Evolutionary conservation across 768 basidiomycete species (phyloP).

Genomic region (Dacryopinax primogenitus): DNA sequence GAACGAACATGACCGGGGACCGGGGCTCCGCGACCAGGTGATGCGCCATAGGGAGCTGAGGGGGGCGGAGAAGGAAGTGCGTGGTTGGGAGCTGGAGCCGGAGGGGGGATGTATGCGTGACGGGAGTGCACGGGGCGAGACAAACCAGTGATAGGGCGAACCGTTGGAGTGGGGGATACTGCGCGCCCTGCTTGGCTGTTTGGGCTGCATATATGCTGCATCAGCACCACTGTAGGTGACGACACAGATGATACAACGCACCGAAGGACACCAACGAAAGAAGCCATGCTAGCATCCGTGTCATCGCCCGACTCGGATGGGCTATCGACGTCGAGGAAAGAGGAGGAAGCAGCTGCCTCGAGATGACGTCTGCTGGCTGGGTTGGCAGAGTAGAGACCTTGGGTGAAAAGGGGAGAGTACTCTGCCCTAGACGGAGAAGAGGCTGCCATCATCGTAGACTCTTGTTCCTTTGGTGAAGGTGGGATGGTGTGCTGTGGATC

Average conservation of each 20-base stretch:
- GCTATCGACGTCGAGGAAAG: conserved; percentile 1
- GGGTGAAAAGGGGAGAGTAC: conserved; percentile 16
- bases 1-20: not conserved
- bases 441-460: conserved; percentile 2
- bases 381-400: conserved; percentile 12
- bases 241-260: not conserved
- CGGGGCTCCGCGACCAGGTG: not conserved
- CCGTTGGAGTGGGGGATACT: not conserved
- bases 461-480: not conserved
- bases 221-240: not conserved
- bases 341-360: not conserved
- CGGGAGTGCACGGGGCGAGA: not conserved
- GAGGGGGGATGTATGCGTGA: not conserved
- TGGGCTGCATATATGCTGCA: not conserved
- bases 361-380: not conserved
- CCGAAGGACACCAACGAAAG: not conserved
- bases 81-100: not conserved
- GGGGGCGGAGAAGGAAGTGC: not conserved
- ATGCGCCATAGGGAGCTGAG: not conserved
- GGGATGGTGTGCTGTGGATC: not conserved
- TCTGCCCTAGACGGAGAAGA: not conserved
- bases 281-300: conserved; percentile 3
- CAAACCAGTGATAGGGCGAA: not conserved
- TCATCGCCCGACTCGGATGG: conserved; percentile 4
- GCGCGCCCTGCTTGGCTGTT: not conserved